Conservation (phyloP, 2,329 filamentous ascomycete genomes). For the Penicillium corylophilum region DNA sequence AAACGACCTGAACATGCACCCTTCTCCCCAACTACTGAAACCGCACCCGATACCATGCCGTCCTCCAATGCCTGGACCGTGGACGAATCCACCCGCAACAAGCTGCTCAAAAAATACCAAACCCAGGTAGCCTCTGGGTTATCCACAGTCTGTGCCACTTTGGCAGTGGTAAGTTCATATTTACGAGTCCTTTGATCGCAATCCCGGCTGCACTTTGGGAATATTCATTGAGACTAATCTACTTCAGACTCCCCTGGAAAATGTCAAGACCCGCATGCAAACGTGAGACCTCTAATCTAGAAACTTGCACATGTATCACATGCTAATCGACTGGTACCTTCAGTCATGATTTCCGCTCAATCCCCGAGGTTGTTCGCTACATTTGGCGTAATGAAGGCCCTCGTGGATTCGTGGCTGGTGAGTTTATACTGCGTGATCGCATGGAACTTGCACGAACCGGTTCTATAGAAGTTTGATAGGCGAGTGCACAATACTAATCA, state of each 20-base stretch:
- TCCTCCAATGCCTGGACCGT: slow-evolving; percentile 34
- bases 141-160: slow-evolving; percentile 46
- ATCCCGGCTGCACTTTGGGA: not conserved
- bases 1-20: slow-evolving; percentile 43
- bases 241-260: slow-evolving; percentile 47
- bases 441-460: no score
- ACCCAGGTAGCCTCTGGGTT: slow-evolving; percentile 47
- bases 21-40: slow-evolving; percentile 34
- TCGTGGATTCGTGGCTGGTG: slow-evolving; percentile 49
- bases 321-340: slow-evolving; percentile 3
- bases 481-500: no score
- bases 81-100: slow-evolving; percentile 43
- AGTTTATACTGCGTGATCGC: slow-evolving; percentile 10
- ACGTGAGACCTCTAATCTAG: slow-evolving; percentile 35
- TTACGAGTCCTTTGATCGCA: not conserved
- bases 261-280: slow-evolving; percentile 52
- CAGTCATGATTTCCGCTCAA: slow-evolving; percentile 47
- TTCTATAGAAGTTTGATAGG: not conserved
- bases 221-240: slow-evolving; percentile 13
- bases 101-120: slow-evolving; percentile 46
- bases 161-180: slow-evolving; percentile 44
- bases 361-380: slow-evolving; percentile 45
- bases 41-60: slow-evolving; percentile 35
- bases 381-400: slow-evolving; percentile 49
- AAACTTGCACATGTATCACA: not conserved